A percentile compares a stretch with the other conserved stretches of the same genome.
phyloP scores from a whole-genome alignment of 2,329 filamentous ascomycete species.

The Sclerotiophoma versabilis region DNA sequence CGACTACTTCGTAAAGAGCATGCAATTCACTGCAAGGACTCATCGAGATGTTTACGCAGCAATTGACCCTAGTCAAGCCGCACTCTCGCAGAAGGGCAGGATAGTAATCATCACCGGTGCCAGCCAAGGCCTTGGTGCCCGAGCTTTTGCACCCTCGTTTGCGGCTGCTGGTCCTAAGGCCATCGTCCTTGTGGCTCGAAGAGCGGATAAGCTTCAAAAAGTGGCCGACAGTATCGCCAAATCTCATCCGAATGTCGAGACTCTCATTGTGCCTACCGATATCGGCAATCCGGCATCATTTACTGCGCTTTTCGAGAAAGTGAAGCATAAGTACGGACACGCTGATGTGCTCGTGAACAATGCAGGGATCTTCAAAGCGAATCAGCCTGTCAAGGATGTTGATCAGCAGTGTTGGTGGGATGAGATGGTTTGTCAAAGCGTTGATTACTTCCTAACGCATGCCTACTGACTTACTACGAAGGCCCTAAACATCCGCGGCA shows the following conservation, averaged over 20 bases:
- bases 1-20: constrained; percentile 23
- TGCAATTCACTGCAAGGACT: constrained; percentile 24
- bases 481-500: constrained; percentile 47
- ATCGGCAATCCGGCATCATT: constrained; percentile 34
- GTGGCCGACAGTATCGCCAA: constrained; percentile 33
- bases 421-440: constrained; percentile 22
- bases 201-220: constrained; percentile 33
- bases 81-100: constrained; percentile 46
- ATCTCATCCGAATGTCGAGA: constrained; percentile 40
- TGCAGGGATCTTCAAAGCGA: constrained; percentile 24
- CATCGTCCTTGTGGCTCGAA: constrained; percentile 46
- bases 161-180: constrained; percentile 46
- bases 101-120: constrained; percentile 54
- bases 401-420: constrained; percentile 32
- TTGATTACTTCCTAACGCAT: not conserved
- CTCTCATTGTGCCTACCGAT: constrained; percentile 42
- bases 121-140: constrained; percentile 49
- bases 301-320: constrained; percentile 27
- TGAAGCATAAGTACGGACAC: constrained; percentile 29
- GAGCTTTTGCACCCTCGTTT: constrained; percentile 47
- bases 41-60: constrained; percentile 51
- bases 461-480: constrained; percentile 16
- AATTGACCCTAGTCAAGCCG: constrained; percentile 47
- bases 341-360: constrained; percentile 35
- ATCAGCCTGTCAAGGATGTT: constrained; percentile 23